Evolutionary conservation across 139 green algal genomes (phyloP), one percentile per base, ranked within the genome.

Genomic region (Coelastrella sp.): DNA sequence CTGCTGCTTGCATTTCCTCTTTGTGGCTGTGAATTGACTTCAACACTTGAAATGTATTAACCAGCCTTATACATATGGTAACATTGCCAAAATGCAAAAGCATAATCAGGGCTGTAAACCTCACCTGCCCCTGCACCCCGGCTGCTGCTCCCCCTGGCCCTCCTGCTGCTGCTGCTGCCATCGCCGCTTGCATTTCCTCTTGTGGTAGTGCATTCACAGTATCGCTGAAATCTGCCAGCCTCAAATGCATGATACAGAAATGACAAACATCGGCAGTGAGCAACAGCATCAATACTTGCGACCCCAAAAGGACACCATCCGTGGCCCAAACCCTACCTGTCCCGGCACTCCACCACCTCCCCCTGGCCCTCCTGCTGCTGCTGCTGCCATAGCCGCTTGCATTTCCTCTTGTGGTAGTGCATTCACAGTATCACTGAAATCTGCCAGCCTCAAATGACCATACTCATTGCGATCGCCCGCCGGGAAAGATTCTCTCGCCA

Each of bases 191-290:
- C 89, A 90, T 77, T n/a, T 92, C 61, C 75, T 85, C 83, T 58
- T 92, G 74, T 0, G 97, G 96, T 60, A 99, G 86, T 57, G 92
- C 88, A 10, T 94, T 92, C 17, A 97, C 93, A 6, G 92, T 89
- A 74, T 99, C 97, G n/a, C 88, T 95, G 85, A 97, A 99, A 82
- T 99, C 97, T 6, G 90, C n/a, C 20, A 98, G 47, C 0, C 94
- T 91, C 75, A 98, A 92, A 93, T 99, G n/a, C n/a, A n/a, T n/a
- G n/a, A n/a, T n/a, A n/a, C n/a, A n/a, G n/a, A n/a, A n/a, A n/a
- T 47, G 32, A 47, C 32, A 47, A 47, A 47, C 32, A 47, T 47
- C 32, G 32, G 32, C 32, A 47, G 32, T 47, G 32, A 47, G 32
- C 32, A n/a, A n/a, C n/a, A n/a, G n/a, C n/a, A n/a, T n/a, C n/a